Base-by-base conservation (phyloP, 495 filamentous ascomycete species). In the Neurospora hispaniola region DNA sequence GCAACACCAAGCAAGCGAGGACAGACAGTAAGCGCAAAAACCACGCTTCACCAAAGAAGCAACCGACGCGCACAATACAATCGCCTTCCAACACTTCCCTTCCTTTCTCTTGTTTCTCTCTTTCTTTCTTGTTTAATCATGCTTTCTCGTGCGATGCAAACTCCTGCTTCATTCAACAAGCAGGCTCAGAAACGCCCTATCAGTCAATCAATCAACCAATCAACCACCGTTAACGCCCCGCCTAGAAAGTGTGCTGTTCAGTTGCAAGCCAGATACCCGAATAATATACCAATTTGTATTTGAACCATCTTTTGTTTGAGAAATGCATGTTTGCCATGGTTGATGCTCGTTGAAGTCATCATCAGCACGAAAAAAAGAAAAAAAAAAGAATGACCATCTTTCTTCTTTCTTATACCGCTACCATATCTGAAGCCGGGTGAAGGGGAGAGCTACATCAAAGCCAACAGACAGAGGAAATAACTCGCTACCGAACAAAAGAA, bases 381-480 rank as follows among this genome's bases (percentile, higher is more conserved):
- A 18, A 39, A 20, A 71, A 71, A 42, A 27, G 27, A 62, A 23
- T 23, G n/a, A 48, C 18, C 31, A 20, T 71, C 54, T 38, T 54
- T 71, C 42, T 44, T 62, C 54, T 71, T 35, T 68, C 16, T 31
- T 71, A 31, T 43, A 41, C 43, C 27, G 16, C 41, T 41, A 48
- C 27, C 70, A 41, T n/a, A 46, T 44, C 70, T 46, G 38, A 46
- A 41, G 38, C 39, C 42, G 27, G 54, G 54, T 12, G 12, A 38
- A 14, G 14, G 42, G 38, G 27, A 59, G 5, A 38, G 35, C 18
- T n/a, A 44, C 54, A 66, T 66, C 54, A 23, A 35, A 35, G 14
- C 54, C 54, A 59, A 59, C 70, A 76, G 54, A 79, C 48, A 75
- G 66, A 71, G 75, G 74, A 71, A 70, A 71, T 43, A 38, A 71